phyloP scores from a whole-genome alignment of 495 filamentous ascomycete species.

The Neurospora sp. region DNA sequence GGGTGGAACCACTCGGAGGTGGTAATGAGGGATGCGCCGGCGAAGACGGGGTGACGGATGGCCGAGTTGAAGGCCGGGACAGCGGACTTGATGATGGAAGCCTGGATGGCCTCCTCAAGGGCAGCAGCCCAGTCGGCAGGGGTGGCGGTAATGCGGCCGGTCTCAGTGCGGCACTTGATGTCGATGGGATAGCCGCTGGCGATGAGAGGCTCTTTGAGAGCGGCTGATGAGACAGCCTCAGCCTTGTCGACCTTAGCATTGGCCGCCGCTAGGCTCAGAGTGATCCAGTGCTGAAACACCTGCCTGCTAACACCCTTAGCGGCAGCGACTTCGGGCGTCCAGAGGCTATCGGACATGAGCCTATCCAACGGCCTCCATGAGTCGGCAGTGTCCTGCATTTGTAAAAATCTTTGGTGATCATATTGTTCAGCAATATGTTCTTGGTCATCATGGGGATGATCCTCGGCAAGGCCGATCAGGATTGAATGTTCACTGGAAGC shows the following conservation, averaged over 20 bases:
- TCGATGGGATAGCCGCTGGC: constrained; percentile 6
- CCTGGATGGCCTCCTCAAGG: constrained; percentile 17
- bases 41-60: constrained; percentile 30
- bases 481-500: constrained; percentile 18
- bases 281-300: background rate
- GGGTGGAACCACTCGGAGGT: constrained; percentile 26
- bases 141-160: constrained; percentile 10
- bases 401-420: background rate
- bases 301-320: constrained; percentile 5
- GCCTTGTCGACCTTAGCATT: background rate
- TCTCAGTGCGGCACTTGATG: constrained; percentile 6
- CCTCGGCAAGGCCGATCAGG: constrained; percentile 20
- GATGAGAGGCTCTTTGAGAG: constrained; percentile 1
- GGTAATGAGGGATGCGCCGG: constrained; percentile 20
- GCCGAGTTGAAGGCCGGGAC: constrained; percentile 16
- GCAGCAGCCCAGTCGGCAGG: constrained; percentile 13
- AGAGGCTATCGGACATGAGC: constrained; percentile 24
- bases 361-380: constrained; percentile 15
- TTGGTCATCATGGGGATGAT: background rate
- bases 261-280: background rate
- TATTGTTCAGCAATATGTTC: background rate
- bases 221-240: constrained; percentile 2
- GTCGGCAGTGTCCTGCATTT: background rate
- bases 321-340: constrained; percentile 7
- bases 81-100: constrained; percentile 7